phyloP scores from a whole-genome alignment of 805 yeast species.

The Schwanniomyces pseudopolymorphus region DNA sequence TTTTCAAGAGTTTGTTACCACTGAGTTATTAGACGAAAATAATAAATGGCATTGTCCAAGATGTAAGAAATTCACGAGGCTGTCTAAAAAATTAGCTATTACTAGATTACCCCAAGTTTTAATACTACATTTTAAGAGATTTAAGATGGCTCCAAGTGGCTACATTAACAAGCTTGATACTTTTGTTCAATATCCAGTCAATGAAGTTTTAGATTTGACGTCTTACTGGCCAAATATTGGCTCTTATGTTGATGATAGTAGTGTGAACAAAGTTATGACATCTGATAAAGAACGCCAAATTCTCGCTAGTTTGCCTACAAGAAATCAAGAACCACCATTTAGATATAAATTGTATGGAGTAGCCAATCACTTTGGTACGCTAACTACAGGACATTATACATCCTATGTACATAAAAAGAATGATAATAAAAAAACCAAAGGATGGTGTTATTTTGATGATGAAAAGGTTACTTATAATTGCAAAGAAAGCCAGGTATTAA shows the following conservation, averaged over 20 bases:
- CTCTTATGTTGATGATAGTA: constrained; percentile 18
- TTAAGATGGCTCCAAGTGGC: constrained; percentile 50
- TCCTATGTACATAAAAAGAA: constrained; percentile 65
- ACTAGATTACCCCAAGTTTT: constrained; percentile 77
- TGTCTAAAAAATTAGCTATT: constrained; percentile 69
- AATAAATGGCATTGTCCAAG: constrained; percentile 83
- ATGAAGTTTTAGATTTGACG: constrained; percentile 57
- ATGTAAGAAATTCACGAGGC: constrained; percentile 62
- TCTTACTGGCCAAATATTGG: constrained; percentile 67
- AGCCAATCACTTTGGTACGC: constrained; percentile 78
- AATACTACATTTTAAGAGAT: constrained; percentile 84
- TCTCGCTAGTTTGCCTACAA: constrained; percentile 50
- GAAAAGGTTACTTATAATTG: constrained; percentile 58
- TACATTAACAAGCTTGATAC: constrained; percentile 59
- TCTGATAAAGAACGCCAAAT: constrained; percentile 44
- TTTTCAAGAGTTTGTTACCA: constrained; percentile 71
- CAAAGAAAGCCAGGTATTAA: constrained; percentile 53
- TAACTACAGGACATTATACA: constrained; percentile 88
- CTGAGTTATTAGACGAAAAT: constrained; percentile 72
- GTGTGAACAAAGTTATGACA: constrained; percentile 20
- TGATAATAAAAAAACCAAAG: constrained; percentile 42
- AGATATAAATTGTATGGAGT: constrained; percentile 75
- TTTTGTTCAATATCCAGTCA: constrained; percentile 65
- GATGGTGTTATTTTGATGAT: constrained; percentile 87
- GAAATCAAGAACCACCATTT: constrained; percentile 83